Conservation (phyloP, 331 rosid species). For the Cydonia oblonga region DNA sequence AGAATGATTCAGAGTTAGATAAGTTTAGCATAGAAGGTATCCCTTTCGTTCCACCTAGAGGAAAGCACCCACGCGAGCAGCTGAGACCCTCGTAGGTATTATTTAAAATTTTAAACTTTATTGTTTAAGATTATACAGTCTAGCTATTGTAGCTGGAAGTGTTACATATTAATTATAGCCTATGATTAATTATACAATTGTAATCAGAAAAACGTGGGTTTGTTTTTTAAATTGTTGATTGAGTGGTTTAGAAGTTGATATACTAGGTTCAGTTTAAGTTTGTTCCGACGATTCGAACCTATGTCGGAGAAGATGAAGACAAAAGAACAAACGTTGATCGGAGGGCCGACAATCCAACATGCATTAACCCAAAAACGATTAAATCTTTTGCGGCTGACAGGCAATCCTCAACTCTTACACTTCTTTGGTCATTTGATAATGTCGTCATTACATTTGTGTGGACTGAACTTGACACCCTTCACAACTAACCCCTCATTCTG, state of each 20-base stretch:
- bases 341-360: conserved; percentile 3
- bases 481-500: too few species aligned
- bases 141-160: not conserved
- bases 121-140: not conserved
- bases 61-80: fast-evolving
- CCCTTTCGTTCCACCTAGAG: too few species aligned
- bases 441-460: not conserved
- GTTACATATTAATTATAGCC: not conserved
- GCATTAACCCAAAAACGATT: conserved; percentile 16
- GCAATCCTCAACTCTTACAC: conserved; percentile 2
- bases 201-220: not conserved
- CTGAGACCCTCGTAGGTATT: too few species aligned
- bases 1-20: too few species aligned
- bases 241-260: not conserved
- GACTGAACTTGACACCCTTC: not conserved
- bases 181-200: not conserved
- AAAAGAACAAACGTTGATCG: not conserved
- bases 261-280: not conserved
- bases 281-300: not conserved
- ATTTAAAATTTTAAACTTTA: too few species aligned
- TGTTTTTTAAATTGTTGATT: not conserved
- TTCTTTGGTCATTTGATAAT: not conserved
- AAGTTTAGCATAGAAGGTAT: too few species aligned
- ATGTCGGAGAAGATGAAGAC: conserved; percentile 42
- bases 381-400: conserved; percentile 27